phyloP scores from a whole-genome alignment of 768 basidiomycete genomes.

The Serendipita vermifera region DNA sequence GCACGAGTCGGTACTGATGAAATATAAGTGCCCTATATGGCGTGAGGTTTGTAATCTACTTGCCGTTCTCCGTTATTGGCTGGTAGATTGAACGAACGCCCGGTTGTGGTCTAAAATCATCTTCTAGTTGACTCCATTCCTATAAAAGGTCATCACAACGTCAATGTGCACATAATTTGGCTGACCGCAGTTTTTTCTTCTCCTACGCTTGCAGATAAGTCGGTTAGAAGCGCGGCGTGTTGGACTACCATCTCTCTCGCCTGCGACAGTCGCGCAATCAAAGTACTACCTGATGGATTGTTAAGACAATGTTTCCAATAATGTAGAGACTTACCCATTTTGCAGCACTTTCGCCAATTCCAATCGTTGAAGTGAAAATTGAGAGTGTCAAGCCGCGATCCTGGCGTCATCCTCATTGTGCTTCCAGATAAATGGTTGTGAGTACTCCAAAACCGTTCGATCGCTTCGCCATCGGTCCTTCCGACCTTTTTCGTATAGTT shows the following conservation, averaged over 20 bases:
- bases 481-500: slow-evolving; percentile 22
- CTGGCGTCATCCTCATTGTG: neutral
- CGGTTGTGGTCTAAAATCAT: neutral
- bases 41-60: too few species aligned
- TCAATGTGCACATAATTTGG: neutral
- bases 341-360: neutral
- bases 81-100: neutral
- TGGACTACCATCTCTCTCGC: neutral
- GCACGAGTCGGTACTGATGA: neutral
- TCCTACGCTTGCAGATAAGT: neutral
- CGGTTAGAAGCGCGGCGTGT: neutral
- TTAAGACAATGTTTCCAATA: too few species aligned
- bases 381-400: neutral
- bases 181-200: neutral
- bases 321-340: neutral
- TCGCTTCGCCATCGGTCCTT: slow-evolving; percentile 26
- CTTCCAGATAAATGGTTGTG: slow-evolving; percentile 1
- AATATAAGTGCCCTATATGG: too few species aligned
- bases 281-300: too few species aligned
- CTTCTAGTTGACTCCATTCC: neutral
- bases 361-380: slow-evolving; percentile 1
- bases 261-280: too few species aligned
- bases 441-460: slow-evolving; percentile 21
- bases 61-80: neutral
- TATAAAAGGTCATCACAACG: neutral